Percentiles rank a stretch among this genome's conserved stretches.
phyloP scores from a whole-genome alignment of 345 rosid genomes.

The Hypericum androsaemum region DNA sequence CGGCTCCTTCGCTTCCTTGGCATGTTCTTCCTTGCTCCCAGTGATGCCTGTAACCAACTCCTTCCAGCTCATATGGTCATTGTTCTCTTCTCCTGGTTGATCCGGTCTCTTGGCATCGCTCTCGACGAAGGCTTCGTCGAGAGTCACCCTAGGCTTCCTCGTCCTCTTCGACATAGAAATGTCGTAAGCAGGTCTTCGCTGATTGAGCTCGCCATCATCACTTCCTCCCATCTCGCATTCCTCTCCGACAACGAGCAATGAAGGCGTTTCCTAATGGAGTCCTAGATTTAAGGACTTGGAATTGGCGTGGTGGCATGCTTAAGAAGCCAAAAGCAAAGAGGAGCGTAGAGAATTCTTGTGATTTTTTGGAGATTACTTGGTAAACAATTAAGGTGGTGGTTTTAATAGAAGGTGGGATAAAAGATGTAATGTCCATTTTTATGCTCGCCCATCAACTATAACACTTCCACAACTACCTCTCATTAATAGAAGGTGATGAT shows the following conservation, averaged over 20 bases:
- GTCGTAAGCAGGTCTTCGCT: slow-evolving; percentile 36
- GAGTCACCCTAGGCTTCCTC: slow-evolving; percentile 36
- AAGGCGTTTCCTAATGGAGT: no score
- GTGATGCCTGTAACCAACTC: slow-evolving; percentile 29
- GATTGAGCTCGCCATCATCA: slow-evolving; percentile 36
- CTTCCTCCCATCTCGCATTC: neutral
- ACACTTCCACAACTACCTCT: no score
- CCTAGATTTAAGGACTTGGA: no score
- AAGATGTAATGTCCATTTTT: slow-evolving; percentile 27
- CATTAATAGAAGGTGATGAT: no score
- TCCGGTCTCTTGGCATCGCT: no score
- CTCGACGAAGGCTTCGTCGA: neutral
- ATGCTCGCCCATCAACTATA: slow-evolving; percentile 3
- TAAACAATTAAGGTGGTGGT: slow-evolving; percentile 13
- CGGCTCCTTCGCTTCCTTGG: slow-evolving; percentile 8
- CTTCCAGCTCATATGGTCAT: slow-evolving; percentile 49
- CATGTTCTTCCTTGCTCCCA: slow-evolving; percentile 12
- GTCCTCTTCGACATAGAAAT: slow-evolving; percentile 66
- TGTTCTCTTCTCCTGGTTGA: slow-evolving; percentile 8
- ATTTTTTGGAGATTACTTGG: slow-evolving; percentile 12
- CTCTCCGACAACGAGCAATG: neutral
- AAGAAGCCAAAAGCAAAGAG: no score
- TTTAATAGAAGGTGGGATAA: slow-evolving; percentile 1
- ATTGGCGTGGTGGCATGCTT: no score
- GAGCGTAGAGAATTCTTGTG: neutral